Conservation (phyloP, 2,329 filamentous ascomycete genomes). For the Paecilomyces formosus region DNA sequence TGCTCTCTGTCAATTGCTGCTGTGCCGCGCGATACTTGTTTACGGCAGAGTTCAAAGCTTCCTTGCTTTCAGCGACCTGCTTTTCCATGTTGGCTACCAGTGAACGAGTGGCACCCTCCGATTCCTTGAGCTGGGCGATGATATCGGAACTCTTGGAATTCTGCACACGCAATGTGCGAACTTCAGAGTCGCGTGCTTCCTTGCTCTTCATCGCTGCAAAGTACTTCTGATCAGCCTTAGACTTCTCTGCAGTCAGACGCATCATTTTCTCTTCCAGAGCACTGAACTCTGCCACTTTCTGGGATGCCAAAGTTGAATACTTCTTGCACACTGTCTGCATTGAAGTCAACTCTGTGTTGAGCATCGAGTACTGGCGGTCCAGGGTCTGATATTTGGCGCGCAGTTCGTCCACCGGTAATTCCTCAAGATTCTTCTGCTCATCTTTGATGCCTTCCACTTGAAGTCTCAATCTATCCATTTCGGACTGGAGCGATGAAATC, state of each 20-base stretch:
- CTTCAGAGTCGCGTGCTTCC: slow-evolving; percentile 74
- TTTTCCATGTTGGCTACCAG: slow-evolving; percentile 82
- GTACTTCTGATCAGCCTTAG: slow-evolving; percentile 96
- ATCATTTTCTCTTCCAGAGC: slow-evolving; percentile 70
- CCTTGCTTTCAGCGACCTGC: slow-evolving; percentile 74
- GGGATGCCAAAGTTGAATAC: slow-evolving; percentile 73
- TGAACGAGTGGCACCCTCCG: slow-evolving; percentile 68
- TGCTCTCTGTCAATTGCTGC: slow-evolving; percentile 61
- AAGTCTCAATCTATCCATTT: slow-evolving; percentile 63
- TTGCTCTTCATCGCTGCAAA: slow-evolving; percentile 93
- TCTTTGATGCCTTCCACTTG: slow-evolving; percentile 44
- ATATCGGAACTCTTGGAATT: slow-evolving; percentile 90
- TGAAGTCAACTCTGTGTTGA: slow-evolving; percentile 79
- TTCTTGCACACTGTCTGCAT: slow-evolving; percentile 90
- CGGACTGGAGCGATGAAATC: slow-evolving; percentile 73
- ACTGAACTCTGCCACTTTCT: slow-evolving; percentile 73
- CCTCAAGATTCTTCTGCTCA: slow-evolving; percentile 43
- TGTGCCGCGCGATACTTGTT: slow-evolving; percentile 70
- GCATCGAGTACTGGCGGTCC: slow-evolving; percentile 70
- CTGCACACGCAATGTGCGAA: slow-evolving; percentile 70
- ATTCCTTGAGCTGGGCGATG: slow-evolving; percentile 85
- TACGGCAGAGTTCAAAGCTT: slow-evolving; percentile 63
- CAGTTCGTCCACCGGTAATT: slow-evolving; percentile 62
- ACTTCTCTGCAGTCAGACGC: slow-evolving; percentile 75
- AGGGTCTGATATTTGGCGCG: slow-evolving; percentile 66